These are phyloP conservation scores for Leucosporidium creatinivorum DNA, from an alignment of 768 basidiomycete species.

Conservation along the genomic window DNA sequence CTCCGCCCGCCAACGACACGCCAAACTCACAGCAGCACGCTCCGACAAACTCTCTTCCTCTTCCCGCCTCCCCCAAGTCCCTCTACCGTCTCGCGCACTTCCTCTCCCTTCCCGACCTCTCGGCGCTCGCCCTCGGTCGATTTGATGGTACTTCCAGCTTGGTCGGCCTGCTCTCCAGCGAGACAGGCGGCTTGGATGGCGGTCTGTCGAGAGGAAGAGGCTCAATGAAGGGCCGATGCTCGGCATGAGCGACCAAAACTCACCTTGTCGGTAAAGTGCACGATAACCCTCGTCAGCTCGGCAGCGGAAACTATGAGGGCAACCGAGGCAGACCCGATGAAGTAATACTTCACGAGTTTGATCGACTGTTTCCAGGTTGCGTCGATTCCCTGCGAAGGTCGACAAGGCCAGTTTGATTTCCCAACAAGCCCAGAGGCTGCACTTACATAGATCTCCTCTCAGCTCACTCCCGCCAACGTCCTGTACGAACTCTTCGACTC, in stretches of 20 bases:
- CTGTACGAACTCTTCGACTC: conserved; percentile 1
- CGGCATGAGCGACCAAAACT: neutral
- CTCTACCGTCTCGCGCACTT: conserved; percentile 13
- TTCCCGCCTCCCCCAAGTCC: conserved; percentile 11
- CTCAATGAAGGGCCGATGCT: neutral
- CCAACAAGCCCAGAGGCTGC: too few species aligned
- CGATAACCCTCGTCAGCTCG: conserved; percentile 12
- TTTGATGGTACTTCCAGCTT: too few species aligned
- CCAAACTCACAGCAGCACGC: neutral
- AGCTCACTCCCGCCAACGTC: conserved; percentile 4
- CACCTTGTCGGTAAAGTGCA: conserved; percentile 17
- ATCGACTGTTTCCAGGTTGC: conserved; percentile 11
- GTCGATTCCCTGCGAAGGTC: conserved; percentile 3
- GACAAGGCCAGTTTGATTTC: too few species aligned
- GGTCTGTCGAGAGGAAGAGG: neutral
- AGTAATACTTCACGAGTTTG: conserved; percentile 19
- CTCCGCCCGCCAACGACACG: neutral
- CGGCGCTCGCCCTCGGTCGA: conserved; percentile 5
- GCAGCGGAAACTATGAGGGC: conserved; percentile 12
- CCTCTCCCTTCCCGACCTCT: conserved; percentile 3
- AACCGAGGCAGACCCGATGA: conserved; percentile 2
- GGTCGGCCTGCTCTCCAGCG: too few species aligned
- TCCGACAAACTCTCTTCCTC: neutral
- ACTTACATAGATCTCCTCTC: too few species aligned
- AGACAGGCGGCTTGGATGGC: conserved; percentile 11